A percentile compares a stretch with the other conserved stretches of the same genome.
Conservation (phyloP, 1,284 basidiomycete species). For the Tylopilus orsonianus region DNA sequence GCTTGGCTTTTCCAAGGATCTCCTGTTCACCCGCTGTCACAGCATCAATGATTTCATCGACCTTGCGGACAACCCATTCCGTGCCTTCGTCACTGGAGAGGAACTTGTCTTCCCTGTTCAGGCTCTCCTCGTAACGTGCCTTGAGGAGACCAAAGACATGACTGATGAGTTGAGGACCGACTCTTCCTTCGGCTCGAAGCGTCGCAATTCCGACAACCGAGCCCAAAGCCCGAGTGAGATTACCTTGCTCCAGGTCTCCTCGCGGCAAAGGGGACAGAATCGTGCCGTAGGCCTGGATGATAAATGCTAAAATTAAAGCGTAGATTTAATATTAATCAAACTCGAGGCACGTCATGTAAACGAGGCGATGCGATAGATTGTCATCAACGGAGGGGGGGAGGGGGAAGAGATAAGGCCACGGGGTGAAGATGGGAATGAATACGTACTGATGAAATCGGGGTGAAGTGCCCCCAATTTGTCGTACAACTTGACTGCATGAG, state of each 20-base stretch:
- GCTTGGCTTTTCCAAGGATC: conserved; percentile 50
- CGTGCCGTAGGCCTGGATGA: conserved; percentile 90
- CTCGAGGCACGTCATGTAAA: conserved; percentile 35
- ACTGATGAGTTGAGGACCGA: conserved; percentile 88
- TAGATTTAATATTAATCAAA: conserved; percentile 32
- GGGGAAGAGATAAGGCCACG: conserved; percentile 35
- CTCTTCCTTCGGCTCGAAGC: conserved; percentile 84
- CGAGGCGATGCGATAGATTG: conserved; percentile 33
- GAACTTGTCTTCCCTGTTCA: conserved; percentile 80
- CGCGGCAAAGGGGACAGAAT: conserved; percentile 78
- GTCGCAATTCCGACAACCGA: conserved; percentile 91
- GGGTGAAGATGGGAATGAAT: conserved; percentile 35
- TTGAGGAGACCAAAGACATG: conserved; percentile 95
- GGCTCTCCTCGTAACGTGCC: conserved; percentile 59
- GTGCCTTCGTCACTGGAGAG: conserved; percentile 88
- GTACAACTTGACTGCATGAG: conserved; percentile 87
- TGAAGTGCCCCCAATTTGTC: conserved; percentile 85
- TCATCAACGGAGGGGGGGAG: conserved; percentile 20
- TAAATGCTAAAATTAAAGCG: conserved; percentile 66
- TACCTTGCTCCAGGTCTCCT: conserved; percentile 66
- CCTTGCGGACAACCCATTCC: conserved; percentile 86
- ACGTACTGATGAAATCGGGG: conserved; percentile 82
- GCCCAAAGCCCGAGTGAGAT: conserved; percentile 84
- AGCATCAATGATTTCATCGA: conserved; percentile 79
- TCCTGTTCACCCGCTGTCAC: conserved; percentile 52